Conservation (phyloP, 1,284 basidiomycete species). For the Marasmius fiardii region DNA sequence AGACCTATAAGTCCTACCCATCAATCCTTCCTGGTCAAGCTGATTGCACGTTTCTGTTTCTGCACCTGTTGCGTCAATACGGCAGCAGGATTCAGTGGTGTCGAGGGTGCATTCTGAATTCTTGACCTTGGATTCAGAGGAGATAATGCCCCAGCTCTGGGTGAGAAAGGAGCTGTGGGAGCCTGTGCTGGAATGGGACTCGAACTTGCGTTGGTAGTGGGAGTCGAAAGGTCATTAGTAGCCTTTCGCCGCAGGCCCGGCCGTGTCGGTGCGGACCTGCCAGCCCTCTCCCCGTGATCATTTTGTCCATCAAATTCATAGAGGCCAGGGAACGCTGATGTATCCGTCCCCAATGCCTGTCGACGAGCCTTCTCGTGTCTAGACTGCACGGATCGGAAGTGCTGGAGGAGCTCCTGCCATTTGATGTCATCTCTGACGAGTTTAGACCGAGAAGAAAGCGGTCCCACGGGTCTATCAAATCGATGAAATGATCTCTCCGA, state of each 20-base stretch:
- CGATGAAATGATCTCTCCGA: background rate
- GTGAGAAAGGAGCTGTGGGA: slow-evolving; percentile 17
- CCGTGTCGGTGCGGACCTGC: slow-evolving; percentile 29
- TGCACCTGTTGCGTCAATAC: slow-evolving; percentile 38
- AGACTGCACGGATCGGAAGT: slow-evolving; percentile 81
- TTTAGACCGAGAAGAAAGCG: slow-evolving; percentile 62
- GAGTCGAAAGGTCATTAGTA: slow-evolving; percentile 40
- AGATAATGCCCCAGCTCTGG: slow-evolving; percentile 48
- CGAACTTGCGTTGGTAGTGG: slow-evolving; percentile 25
- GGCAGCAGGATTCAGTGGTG: slow-evolving; percentile 26
- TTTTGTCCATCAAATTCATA: slow-evolving; percentile 37
- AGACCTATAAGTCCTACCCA: background rate
- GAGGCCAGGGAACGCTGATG: slow-evolving; percentile 38
- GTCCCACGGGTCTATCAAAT: slow-evolving; percentile 25
- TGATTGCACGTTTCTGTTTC: slow-evolving; percentile 47
- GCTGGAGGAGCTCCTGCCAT: slow-evolving; percentile 87
- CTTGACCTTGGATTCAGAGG: slow-evolving; percentile 72
- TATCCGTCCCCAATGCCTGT: slow-evolving; percentile 55
- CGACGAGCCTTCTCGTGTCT: slow-evolving; percentile 86
- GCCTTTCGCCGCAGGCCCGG: slow-evolving; percentile 55
- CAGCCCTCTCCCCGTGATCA: slow-evolving; percentile 25
- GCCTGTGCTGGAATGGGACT: slow-evolving; percentile 22
- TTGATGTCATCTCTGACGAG: slow-evolving; percentile 85
- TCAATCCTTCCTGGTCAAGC: slow-evolving; percentile 38
- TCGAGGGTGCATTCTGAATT: slow-evolving; percentile 30